Conservation (phyloP, 768 basidiomycete species). For the Lepiota brunneoincarnata region DNA sequence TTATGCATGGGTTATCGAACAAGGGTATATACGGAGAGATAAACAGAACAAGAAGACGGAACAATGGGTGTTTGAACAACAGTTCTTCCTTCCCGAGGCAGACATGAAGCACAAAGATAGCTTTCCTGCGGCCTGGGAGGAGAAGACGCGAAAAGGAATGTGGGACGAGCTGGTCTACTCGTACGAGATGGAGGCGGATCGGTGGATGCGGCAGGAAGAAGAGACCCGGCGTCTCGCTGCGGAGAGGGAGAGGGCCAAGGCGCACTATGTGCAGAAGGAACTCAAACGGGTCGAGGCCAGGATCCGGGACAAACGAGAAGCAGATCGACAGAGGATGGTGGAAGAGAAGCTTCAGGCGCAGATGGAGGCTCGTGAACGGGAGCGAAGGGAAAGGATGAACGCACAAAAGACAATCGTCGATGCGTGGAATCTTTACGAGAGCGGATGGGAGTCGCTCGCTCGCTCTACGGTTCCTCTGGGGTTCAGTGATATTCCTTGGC, state of each 20-base stretch:
- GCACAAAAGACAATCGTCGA: constrained; percentile 45
- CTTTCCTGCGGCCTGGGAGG: constrained; percentile 10
- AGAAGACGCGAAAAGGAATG: constrained; percentile 31
- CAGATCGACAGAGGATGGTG: constrained; percentile 42
- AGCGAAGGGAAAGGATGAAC: constrained; percentile 38
- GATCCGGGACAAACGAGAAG: constrained; percentile 47
- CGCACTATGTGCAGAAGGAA: constrained; percentile 48
- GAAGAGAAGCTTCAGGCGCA: constrained; percentile 43
- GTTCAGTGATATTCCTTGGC: constrained; percentile 75
- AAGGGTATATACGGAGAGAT: constrained; percentile 42
- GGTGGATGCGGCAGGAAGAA: constrained; percentile 51
- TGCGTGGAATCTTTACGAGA: constrained; percentile 66
- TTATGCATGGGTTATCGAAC: constrained; percentile 51
- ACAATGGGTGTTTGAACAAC: constrained; percentile 65
- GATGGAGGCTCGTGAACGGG: constrained; percentile 39
- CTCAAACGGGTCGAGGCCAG: constrained; percentile 50
- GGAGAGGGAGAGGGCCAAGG: constrained; percentile 45
- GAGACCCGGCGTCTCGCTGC: constrained; percentile 40
- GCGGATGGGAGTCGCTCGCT: constrained; percentile 54
- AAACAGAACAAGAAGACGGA: constrained; percentile 51
- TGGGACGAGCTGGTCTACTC: constrained; percentile 54
- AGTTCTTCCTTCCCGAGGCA: constrained; percentile 31
- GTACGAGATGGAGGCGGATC: constrained; percentile 48
- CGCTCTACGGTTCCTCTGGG: constrained; percentile 44
- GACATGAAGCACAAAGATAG: constrained; percentile 17